Conservation (phyloP, 2,329 filamentous ascomycete genomes). For the Pestalotiopsis sp. region DNA sequence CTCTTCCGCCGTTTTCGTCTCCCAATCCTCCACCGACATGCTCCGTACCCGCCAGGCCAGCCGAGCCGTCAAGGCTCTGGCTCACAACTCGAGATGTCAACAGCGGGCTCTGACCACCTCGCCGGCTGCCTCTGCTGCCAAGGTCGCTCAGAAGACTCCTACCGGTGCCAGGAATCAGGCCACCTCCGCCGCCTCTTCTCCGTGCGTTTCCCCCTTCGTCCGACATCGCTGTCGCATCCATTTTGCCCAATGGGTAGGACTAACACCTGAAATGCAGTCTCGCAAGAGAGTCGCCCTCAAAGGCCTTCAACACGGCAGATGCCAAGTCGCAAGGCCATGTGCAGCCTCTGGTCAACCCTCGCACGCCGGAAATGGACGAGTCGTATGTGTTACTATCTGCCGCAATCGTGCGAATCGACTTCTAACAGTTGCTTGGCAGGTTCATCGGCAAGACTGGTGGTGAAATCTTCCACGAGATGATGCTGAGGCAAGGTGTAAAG, state of each 20-base stretch:
- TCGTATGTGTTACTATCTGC: constrained; percentile 52
- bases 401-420: too few species aligned
- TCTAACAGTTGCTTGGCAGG: constrained; percentile 40
- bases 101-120: constrained; percentile 45
- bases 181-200: constrained; percentile 58
- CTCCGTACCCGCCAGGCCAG: constrained; percentile 51
- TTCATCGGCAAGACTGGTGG: constrained; percentile 96
- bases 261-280: constrained; percentile 41
- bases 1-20: constrained; percentile 5
- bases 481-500: constrained; percentile 89
- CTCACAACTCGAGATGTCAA: constrained; percentile 37
- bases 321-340: constrained; percentile 60
- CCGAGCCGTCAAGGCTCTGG: constrained; percentile 49
- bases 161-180: constrained; percentile 50
- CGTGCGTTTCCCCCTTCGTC: constrained; percentile 16
- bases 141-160: constrained; percentile 42
- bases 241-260: neutral
- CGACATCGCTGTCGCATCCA: constrained; percentile 25
- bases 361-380: constrained; percentile 72
- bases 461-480: constrained; percentile 99
- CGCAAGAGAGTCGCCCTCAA: constrained; percentile 63
- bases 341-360: constrained; percentile 67
- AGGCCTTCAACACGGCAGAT: constrained; percentile 57
- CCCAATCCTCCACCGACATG: constrained; percentile 43
- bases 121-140: constrained; percentile 37